These are phyloP conservation scores for Fragaria nilgerrensis DNA, from an alignment of 306 rosid species.

Conservation along the genomic window DNA sequence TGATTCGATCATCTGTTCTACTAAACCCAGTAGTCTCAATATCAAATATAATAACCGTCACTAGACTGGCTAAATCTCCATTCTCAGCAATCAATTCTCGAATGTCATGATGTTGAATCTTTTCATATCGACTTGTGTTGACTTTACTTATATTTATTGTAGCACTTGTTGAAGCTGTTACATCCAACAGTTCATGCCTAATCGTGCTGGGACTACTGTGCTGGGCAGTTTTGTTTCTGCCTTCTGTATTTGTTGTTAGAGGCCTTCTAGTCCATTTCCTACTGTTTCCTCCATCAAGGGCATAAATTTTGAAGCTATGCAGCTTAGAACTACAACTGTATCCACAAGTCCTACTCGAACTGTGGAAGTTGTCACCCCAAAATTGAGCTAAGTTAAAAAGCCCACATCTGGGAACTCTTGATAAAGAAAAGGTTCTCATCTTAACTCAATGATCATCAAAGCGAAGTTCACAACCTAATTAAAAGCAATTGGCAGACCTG, in stretches of 20 bases:
- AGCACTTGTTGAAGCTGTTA: conserved; percentile 43
- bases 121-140: conserved; percentile 44
- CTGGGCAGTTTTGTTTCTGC: conserved; percentile 30
- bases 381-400: conserved; percentile 48
- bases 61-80: conserved; percentile 50
- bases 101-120: conserved; percentile 48
- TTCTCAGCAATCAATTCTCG: conserved; percentile 47
- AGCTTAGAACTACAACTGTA: conserved; percentile 44
- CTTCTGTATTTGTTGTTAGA: conserved; percentile 63
- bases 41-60: conserved; percentile 68
- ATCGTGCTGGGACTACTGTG: conserved; percentile 47
- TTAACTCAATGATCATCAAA: conserved; percentile 29
- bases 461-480: conserved; percentile 20
- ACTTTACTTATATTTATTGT: conserved; percentile 48
- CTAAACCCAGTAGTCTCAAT: conserved; percentile 78
- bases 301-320: conserved; percentile 43
- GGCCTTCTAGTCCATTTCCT: conserved; percentile 76
- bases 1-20: conserved; percentile 50
- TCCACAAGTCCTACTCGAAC: conserved; percentile 37
- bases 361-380: conserved; percentile 56
- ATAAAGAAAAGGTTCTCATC: conserved; percentile 69
- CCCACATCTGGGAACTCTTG: conserved; percentile 67
- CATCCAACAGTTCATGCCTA: conserved; percentile 54
- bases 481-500: conserved; percentile 42
- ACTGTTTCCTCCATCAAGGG: conserved; percentile 51